phyloP scores from a whole-genome alignment of 148 eudicot species.

The Fagopyrum tataricum region DNA sequence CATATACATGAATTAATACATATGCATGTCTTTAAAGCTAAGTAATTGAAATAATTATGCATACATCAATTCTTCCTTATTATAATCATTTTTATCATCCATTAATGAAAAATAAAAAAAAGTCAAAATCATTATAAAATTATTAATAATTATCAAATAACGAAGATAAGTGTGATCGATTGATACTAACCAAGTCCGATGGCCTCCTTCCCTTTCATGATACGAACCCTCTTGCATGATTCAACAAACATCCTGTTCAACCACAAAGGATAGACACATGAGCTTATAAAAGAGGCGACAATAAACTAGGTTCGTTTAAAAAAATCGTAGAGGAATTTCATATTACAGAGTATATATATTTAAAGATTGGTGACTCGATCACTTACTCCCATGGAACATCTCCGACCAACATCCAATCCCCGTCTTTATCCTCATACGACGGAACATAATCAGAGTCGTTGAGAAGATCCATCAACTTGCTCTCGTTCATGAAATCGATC shows the following conservation, averaged over 20 bases:
- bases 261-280: background rate
- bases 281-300: too few species aligned
- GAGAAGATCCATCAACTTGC: constrained; percentile 68
- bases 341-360: background rate
- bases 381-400: constrained; percentile 91
- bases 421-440: constrained; percentile 79
- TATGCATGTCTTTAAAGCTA: too few species aligned
- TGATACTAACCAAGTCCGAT: constrained; percentile 45
- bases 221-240: constrained; percentile 52
- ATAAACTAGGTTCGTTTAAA: too few species aligned
- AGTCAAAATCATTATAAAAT: too few species aligned
- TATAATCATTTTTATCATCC: too few species aligned
- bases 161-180: background rate
- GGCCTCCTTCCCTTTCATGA: constrained; percentile 59
- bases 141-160: too few species aligned
- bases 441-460: constrained; percentile 72
- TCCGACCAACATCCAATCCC: constrained; percentile 92
- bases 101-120: too few species aligned
- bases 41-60: too few species aligned
- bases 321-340: too few species aligned
- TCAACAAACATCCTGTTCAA: constrained; percentile 42
- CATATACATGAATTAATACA: too few species aligned
- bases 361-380: background rate
- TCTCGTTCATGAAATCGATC: constrained; percentile 89
- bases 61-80: too few species aligned